Base-by-base conservation (phyloP, 2,329 filamentous ascomycete genomes). In the Lachnellula occidentalis region DNA sequence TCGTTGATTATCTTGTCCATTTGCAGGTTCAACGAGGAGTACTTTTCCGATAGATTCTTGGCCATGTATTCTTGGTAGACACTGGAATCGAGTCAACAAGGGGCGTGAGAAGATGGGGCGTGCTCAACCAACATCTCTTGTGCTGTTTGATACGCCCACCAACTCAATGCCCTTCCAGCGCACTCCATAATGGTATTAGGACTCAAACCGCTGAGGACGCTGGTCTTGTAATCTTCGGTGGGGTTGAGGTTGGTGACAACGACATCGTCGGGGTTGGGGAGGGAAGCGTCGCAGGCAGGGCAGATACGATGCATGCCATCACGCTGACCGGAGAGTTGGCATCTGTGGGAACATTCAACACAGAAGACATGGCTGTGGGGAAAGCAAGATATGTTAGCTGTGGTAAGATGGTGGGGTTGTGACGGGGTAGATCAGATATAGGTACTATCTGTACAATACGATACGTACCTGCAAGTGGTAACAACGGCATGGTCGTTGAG, bases 151-250 rank as follows among this genome's bases (percentile, higher is more conserved):
- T 95, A 96, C 31, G 83, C 85, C 86, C 90, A 95, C 67, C 96
- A 96, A 34, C 80, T 82, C 60, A 96, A 71, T 1, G 86, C 90
- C 61, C 88, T 80, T 5, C 86, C 84, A 21, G 90, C 87, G 70
- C 90, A 95, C 64, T 96, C 92, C 79, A 95, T 90, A 59, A 96
- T 88, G 31, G 86, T 78, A 34, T 79, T 85, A 1, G 92, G 92
- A 57, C 83, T 88, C 1, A 96, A 73, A 0, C 92, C 92, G 65
- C 88, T 90, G 11, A 96, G 76, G 0, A 95, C 81, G 57, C 86
- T 92, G 0, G 88, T 90, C 71, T 95, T 95, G 76, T 94, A 95
- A 61, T 95, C 90, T 65, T 96, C 92, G 0, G 83, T 85, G 0
- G 90, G 90, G 57, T 86, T 88, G 41, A 96, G 76, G 31, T 83